Percentiles rank a stretch among this genome's conserved stretches.
Conservation (phyloP, 1,284 basidiomycete genomes). For the Neonothopanus nambi region DNA sequence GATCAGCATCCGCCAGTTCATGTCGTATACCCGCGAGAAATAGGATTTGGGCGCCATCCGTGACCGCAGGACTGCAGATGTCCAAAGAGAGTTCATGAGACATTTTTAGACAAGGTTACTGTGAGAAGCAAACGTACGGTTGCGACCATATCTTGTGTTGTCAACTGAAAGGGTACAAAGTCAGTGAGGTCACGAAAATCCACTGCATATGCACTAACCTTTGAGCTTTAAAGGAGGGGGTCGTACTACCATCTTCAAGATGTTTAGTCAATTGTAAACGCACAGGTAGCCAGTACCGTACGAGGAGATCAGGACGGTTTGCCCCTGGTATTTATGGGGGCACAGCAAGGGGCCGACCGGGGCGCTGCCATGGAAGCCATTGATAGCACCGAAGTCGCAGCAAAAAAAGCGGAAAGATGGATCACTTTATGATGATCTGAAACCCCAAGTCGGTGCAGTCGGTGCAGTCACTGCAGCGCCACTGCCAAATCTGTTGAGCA, state of each 20-base stretch:
- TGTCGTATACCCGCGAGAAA: constrained; percentile 35
- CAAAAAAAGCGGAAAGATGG: too few relatives aligned
- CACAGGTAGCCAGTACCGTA: constrained; percentile 14
- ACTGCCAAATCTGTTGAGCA: too few relatives aligned
- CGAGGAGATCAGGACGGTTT: neutral
- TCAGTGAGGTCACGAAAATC: neutral
- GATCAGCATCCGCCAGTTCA: constrained; percentile 39
- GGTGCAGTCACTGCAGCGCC: too few relatives aligned
- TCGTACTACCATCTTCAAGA: constrained; percentile 28
- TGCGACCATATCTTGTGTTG: constrained; percentile 28
- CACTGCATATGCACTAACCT: constrained; percentile 24
- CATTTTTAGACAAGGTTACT: neutral
- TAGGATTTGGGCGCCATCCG: constrained; percentile 22
- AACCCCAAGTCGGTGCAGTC: too few relatives aligned
- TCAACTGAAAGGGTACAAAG: constrained; percentile 25
- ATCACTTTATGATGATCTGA: too few relatives aligned
- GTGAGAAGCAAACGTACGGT: neutral
- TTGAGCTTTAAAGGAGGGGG: constrained; percentile 39
- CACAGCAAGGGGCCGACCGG: neutral
- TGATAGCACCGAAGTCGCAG: too few relatives aligned
- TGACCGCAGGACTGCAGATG: constrained; percentile 3
- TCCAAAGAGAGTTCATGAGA: neutral
- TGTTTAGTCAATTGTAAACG: constrained; percentile 20
- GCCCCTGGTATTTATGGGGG: neutral
- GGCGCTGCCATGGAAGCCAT: neutral